phyloP scores from a whole-genome alignment of 768 basidiomycete genomes.

The Termitomyces titanicus region DNA sequence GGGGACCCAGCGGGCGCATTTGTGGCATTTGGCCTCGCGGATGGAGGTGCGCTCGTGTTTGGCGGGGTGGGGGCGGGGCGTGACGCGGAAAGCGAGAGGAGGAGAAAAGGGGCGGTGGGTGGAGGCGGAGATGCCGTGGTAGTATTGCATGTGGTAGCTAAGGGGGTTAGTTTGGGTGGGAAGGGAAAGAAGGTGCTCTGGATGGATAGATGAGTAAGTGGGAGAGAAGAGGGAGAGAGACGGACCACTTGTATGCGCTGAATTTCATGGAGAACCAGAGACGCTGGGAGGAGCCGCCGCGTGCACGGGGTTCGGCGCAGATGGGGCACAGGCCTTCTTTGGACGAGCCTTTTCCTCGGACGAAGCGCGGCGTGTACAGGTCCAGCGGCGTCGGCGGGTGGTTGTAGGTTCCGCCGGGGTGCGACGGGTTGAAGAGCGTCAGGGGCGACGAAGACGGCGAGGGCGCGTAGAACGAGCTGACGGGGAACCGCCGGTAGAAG shows the following conservation, averaged over 20 bases:
- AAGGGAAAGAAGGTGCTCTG: background rate
- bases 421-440: slow-evolving; percentile 25
- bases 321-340: slow-evolving; percentile 81
- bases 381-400: slow-evolving; percentile 58
- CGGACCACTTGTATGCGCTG: slow-evolving; percentile 78
- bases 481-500: slow-evolving; percentile 70
- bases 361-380: slow-evolving; percentile 77
- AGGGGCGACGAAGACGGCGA: slow-evolving; percentile 20
- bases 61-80: slow-evolving; percentile 39
- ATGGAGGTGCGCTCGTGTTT: slow-evolving; percentile 60
- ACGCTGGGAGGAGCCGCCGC: slow-evolving; percentile 62
- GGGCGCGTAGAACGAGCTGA: slow-evolving; percentile 49
- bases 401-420: slow-evolving; percentile 56
- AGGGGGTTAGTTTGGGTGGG: background rate
- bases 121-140: slow-evolving; percentile 63
- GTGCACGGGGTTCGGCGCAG: slow-evolving; percentile 54
- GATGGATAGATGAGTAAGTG: background rate
- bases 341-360: slow-evolving; percentile 60
- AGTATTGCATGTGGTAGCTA: slow-evolving; percentile 82
- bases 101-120: slow-evolving; percentile 76
- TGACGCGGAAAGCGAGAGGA: slow-evolving; percentile 57
- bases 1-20: slow-evolving; percentile 67
- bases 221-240: slow-evolving; percentile 6
- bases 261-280: slow-evolving; percentile 79
- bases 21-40: slow-evolving; percentile 75